Evolutionary conservation across 1,284 basidiomycete genomes (phyloP), one percentile per base, ranked within the genome.

Genomic region (Calocybe gambosa): DNA sequence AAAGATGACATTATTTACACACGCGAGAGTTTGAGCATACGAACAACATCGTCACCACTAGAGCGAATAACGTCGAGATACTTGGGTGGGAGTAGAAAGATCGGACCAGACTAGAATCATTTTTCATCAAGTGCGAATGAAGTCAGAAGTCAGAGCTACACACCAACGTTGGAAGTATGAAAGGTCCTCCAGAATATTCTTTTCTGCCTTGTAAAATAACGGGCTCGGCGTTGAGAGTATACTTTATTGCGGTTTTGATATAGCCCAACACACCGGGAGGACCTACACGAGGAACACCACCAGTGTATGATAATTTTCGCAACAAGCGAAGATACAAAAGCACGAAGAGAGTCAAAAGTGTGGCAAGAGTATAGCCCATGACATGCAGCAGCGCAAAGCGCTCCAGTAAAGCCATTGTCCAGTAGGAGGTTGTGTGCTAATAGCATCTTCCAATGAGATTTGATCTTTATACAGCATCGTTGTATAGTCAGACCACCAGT

Each of bases 81-180:
- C 33, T 63, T 58, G 23, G 65, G 65, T 8, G 59, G 59, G 13
- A 69, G 53, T 12, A 67, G 55, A 45, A 68, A 66, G 9, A 64
- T 50, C 13, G 63, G 60, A n/a, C 64, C 64, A 33, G 55, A 53
- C 62, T 66, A 15, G 6, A 3, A 13, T 18, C 13, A 35, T 18
- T 29, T 28, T n/a, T 7, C 15, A 26, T 40, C 15, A 34, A 34
- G 1, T 4, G 9, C 13, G 26, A n/a, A 31, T 12, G 25, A 9
- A 9, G 9, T 5, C 25, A 5, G 9, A 26, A 26, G 9, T 5
- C 25, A 9, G 9, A 9, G 9, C 9, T 5, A 44, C 53, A 46
- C 45, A 58, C 62, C 49, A 66, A 49, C 3, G 64, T 66, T 15
- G 65, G 65, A 10, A 66, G 53, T n/a, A 57, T 58, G 49, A 63